Evolutionary conservation across 2,329 filamentous ascomycete species (phyloP), one percentile per base, ranked within the genome.

Genomic region (Alternaria gansuensis): DNA sequence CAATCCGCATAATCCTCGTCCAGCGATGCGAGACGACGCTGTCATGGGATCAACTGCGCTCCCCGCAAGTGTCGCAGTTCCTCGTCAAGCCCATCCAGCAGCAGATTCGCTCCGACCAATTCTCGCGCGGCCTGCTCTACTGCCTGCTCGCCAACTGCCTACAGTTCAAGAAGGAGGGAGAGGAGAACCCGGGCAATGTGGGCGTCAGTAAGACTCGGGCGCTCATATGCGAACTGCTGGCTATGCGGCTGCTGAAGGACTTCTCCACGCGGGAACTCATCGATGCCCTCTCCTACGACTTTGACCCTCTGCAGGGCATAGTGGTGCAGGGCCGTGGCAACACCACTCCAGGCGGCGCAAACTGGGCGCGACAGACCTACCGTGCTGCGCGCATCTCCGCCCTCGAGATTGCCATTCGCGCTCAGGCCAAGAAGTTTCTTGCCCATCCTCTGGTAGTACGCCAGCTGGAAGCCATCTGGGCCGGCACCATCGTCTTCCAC

Each of bases 401-500:
- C 7, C 85, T 97, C 31, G 94, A 97, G 79, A 89, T 98, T 57
- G 93, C 94, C 60, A 97, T 98, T 70, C 88, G 92, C 66, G 92
- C 93, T 21, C 93, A 93, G 63, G 91, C 94, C 23, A 97, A 98
- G 79, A 90, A 92, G 67, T 96, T 97, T 68, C 83, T 98, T 5
- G 90, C 94, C 8, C 93, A 97, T 72, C 93, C 94, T 0, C 82
- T 97, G 3, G 93, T 97, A 0, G 90, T 97, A 8, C 92, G 96
- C 76, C 93, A 97, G 74, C 83, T 98, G n/a, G 93, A 97, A 77
- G 93, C 93, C 43, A 97, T 98, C 62, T 98, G 94, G 94, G 94
- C 92, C 21, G 94, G 94, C 28, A 94, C 91, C 17, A 95, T 98
- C 65, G 93, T 95, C 66, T 97, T 98, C 73, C 93, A 97, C 77